phyloP scores from a whole-genome alignment of 192 early-diverging fungal genomes.

The Rhizoclosmatium sp. region DNA sequence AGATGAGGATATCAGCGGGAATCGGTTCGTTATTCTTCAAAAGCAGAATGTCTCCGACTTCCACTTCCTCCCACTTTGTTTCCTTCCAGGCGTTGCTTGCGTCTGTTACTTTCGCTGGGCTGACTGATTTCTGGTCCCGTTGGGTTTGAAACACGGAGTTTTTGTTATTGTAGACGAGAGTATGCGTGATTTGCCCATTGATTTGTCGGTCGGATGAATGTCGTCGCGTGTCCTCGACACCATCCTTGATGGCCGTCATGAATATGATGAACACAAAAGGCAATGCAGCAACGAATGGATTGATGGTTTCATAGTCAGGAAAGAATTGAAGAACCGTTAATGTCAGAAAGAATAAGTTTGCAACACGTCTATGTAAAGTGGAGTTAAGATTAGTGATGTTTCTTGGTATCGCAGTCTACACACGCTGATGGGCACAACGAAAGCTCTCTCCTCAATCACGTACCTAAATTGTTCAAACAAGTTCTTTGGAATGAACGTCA shows the following conservation, averaged over 20 bases:
- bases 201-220: slow-evolving; percentile 82
- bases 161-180: slow-evolving; percentile 9
- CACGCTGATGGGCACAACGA: too few species aligned
- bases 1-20: slow-evolving; percentile 90
- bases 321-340: slow-evolving; percentile 85
- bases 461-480: slow-evolving; percentile 90
- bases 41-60: slow-evolving; percentile 89
- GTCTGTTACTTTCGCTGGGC: slow-evolving; percentile 13
- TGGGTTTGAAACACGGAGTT: not conserved
- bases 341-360: slow-evolving; percentile 84
- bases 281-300: slow-evolving; percentile 79
- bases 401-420: too few species aligned
- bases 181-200: slow-evolving; percentile 56
- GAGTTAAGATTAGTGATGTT: not conserved
- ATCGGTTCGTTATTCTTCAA: slow-evolving; percentile 84
- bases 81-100: slow-evolving; percentile 57
- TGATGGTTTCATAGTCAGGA: slow-evolving; percentile 80
- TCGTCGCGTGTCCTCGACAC: slow-evolving; percentile 90
- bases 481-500: slow-evolving; percentile 90
- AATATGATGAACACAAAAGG: slow-evolving; percentile 82
- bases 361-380: slow-evolving; percentile 47
- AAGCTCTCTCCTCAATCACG: too few species aligned
- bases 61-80: slow-evolving; percentile 83
- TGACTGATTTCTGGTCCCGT: not conserved
- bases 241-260: slow-evolving; percentile 88